Conservation (phyloP, 352 stramenopile species). For the Saprolegnia diclina region DNA sequence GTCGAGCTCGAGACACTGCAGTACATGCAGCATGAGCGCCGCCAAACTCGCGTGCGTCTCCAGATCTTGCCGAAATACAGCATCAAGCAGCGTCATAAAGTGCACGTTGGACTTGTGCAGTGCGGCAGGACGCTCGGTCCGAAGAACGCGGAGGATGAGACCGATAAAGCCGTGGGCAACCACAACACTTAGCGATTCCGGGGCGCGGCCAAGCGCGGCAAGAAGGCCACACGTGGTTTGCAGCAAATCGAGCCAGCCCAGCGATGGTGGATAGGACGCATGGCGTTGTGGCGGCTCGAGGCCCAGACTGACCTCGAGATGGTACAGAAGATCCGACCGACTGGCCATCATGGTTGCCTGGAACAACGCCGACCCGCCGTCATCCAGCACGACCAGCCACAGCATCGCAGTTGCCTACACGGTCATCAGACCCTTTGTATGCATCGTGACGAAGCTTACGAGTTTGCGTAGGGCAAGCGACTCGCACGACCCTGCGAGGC, state of each 20-base stretch:
- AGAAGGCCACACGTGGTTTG: neutral
- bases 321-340: too few species aligned
- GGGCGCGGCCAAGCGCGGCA: neutral
- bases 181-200: neutral
- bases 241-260: neutral
- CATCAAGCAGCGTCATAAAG: constrained; percentile 13
- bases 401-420: constrained; percentile 8
- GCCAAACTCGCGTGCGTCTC: neutral
- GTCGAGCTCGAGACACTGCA: constrained; percentile 16
- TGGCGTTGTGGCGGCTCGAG: neutral
- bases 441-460: neutral
- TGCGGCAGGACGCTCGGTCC: neutral
- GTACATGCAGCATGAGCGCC: constrained; percentile 3
- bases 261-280: too few species aligned
- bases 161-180: neutral
- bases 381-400: constrained; percentile 3
- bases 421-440: neutral
- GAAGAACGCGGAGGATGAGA: neutral
- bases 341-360: neutral
- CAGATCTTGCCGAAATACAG: neutral
- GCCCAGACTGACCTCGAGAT: neutral
- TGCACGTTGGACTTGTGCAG: constrained; percentile 8
- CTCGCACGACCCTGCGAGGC: neutral
- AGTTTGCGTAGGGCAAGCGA: neutral
- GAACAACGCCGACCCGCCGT: neutral